A percentile compares a stretch with the other conserved stretches of the same genome.
phyloP scores from a whole-genome alignment of 805 yeast genomes.

The Metschnikowia peoriensis region DNA sequence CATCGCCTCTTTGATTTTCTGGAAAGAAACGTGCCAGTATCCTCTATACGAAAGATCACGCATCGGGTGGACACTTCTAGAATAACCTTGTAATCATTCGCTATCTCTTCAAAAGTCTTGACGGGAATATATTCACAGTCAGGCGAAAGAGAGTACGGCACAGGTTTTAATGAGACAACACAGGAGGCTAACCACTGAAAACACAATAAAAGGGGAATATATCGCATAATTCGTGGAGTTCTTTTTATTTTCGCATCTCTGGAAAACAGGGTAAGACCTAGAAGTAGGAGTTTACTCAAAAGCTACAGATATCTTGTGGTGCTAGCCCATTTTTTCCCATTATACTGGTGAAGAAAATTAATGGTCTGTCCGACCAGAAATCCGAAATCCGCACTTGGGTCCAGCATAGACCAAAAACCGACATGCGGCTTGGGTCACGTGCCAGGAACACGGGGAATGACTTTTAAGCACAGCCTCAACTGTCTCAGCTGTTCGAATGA shows the following conservation, averaged over 20 bases:
- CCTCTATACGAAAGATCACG: conserved; percentile 8
- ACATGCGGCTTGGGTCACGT: too few relatives aligned
- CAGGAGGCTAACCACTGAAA: neutral
- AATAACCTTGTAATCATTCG: neutral
- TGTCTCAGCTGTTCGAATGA: too few relatives aligned
- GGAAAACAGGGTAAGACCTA: too few relatives aligned
- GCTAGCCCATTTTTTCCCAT: too few relatives aligned
- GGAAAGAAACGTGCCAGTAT: conserved; percentile 9
- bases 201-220: neutral
- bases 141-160: conserved; percentile 1
- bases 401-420: too few relatives aligned
- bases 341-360: too few relatives aligned
- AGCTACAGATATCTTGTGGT: too few relatives aligned
- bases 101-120: neutral
- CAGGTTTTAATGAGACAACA: neutral
- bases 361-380: too few relatives aligned
- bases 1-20: conserved; percentile 3
- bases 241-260: neutral
- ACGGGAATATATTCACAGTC: conserved; percentile 6
- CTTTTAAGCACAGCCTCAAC: too few relatives aligned
- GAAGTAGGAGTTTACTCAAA: too few relatives aligned
- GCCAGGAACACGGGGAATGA: too few relatives aligned
- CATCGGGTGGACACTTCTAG: neutral
- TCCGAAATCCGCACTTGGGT: too few relatives aligned
- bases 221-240: neutral